Conservation (phyloP, 179 eudicot genomes). For the Heliamphora pulchella region DNA sequence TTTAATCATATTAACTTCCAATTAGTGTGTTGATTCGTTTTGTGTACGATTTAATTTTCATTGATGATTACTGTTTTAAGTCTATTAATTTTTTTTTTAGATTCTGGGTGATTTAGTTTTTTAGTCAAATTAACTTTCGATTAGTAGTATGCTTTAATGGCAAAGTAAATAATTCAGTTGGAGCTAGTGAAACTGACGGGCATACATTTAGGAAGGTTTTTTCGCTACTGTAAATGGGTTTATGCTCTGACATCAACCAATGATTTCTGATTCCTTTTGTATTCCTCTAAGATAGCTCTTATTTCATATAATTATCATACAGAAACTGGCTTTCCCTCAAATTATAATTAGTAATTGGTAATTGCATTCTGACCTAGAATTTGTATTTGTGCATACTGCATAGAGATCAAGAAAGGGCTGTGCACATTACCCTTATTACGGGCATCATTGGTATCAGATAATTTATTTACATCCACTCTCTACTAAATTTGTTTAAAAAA, state of each 20-base stretch:
- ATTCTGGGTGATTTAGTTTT: not conserved
- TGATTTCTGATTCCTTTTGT: slow-evolving; percentile 4
- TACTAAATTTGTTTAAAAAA: too few species aligned
- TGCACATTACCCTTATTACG: not conserved
- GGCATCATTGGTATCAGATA: not conserved
- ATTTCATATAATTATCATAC: not conserved
- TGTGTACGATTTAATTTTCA: not conserved
- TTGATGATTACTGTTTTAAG: not conserved
- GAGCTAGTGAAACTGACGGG: not conserved
- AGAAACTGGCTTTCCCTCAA: not conserved
- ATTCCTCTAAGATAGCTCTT: not conserved
- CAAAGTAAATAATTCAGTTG: not conserved
- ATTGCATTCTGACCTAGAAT: not conserved
- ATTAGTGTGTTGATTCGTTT: not conserved
- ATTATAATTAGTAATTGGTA: not conserved
- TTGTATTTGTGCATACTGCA: not conserved
- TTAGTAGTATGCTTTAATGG: not conserved
- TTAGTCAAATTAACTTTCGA: not conserved
- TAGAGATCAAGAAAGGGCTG: not conserved
- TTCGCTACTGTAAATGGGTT: not conserved
- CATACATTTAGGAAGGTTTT: not conserved
- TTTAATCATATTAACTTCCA: not conserved
- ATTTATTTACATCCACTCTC: not conserved
- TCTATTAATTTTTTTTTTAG: not conserved
- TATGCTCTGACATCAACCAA: not conserved